Conservation (phyloP, 2,329 filamentous ascomycete species). For the Tolypocladium inflatum region DNA sequence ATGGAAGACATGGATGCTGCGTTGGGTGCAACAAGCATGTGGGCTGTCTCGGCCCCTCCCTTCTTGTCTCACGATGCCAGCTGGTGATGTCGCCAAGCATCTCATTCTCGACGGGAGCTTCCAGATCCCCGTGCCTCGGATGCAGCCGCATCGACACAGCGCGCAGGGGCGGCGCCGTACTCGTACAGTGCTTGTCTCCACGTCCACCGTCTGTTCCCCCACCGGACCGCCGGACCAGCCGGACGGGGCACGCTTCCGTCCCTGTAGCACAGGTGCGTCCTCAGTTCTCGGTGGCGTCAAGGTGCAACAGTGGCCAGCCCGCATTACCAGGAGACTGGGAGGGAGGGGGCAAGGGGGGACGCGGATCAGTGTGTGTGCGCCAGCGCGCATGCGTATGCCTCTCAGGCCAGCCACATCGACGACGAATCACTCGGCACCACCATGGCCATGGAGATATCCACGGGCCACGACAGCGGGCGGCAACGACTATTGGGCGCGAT, state of each 20-base stretch:
- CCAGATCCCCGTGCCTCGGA: neutral
- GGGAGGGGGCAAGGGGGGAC: neutral
- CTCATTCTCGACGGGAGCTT: neutral
- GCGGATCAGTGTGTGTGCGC: neutral
- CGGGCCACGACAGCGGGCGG: neutral
- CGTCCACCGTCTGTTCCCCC: neutral
- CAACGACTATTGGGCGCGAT: neutral
- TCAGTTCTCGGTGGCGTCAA: constrained; percentile 1
- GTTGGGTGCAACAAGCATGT: neutral
- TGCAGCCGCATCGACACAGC: neutral
- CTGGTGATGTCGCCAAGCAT: neutral
- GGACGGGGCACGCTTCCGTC: neutral
- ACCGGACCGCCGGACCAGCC: neutral
- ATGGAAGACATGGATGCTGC: neutral
- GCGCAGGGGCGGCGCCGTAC: neutral
- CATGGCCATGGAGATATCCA: neutral
- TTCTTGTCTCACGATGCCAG: neutral
- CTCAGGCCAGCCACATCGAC: neutral
- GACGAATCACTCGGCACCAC: neutral
- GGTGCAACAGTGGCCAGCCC: neutral
- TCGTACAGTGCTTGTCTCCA: neutral
- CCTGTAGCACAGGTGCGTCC: neutral
- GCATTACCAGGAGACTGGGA: neutral
- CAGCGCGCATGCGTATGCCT: neutral
- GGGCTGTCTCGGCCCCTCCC: neutral